These are phyloP conservation scores for Chrysosphaeria jannelii DNA, from an alignment of 2,329 filamentous ascomycete species.

Conservation along the genomic window DNA sequence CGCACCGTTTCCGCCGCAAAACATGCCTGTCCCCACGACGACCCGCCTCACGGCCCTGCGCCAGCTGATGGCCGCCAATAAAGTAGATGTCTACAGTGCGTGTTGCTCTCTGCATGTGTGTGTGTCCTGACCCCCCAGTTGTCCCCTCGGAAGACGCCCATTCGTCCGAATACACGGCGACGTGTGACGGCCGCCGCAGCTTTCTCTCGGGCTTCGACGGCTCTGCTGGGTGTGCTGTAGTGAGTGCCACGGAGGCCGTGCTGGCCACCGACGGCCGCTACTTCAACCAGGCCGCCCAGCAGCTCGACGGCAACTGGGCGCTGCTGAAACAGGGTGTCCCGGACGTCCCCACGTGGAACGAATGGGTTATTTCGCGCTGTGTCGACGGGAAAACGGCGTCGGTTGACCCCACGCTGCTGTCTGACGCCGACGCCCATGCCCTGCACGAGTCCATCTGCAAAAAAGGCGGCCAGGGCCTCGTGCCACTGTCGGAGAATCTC, in stretches of 20 bases:
- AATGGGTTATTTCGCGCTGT: slow-evolving; percentile 76
- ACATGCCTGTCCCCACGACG: slow-evolving; percentile 48
- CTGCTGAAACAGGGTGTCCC: slow-evolving; percentile 79
- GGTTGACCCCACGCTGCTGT: slow-evolving; percentile 69
- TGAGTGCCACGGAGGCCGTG: slow-evolving; percentile 63
- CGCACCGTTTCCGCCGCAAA: too few species aligned
- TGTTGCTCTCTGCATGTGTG: background rate
- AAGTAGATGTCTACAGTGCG: slow-evolving; percentile 78
- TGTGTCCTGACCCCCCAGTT: slow-evolving; percentile 25
- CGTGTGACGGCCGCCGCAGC: slow-evolving; percentile 72
- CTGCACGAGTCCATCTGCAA: slow-evolving; percentile 67
- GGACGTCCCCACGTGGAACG: slow-evolving; percentile 89
- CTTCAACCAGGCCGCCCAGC: slow-evolving; percentile 82
- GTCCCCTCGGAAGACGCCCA: slow-evolving; percentile 93
- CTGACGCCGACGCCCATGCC: slow-evolving; percentile 30
- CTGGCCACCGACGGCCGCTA: slow-evolving; percentile 89
- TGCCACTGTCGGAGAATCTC: slow-evolving; percentile 52
- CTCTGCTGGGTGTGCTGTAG: slow-evolving; percentile 74
- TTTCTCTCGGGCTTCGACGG: slow-evolving; percentile 88
- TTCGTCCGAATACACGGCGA: slow-evolving; percentile 90
- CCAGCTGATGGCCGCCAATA: slow-evolving; percentile 59
- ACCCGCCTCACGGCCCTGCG: slow-evolving; percentile 47
- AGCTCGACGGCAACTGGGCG: slow-evolving; percentile 75
- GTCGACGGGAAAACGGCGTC: slow-evolving; percentile 65
- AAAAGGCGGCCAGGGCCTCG: slow-evolving; percentile 47